Evolutionary conservation across 2,329 filamentous ascomycete species (phyloP), one percentile per base, ranked within the genome.

Genomic region (Penicillium olsonii): DNA sequence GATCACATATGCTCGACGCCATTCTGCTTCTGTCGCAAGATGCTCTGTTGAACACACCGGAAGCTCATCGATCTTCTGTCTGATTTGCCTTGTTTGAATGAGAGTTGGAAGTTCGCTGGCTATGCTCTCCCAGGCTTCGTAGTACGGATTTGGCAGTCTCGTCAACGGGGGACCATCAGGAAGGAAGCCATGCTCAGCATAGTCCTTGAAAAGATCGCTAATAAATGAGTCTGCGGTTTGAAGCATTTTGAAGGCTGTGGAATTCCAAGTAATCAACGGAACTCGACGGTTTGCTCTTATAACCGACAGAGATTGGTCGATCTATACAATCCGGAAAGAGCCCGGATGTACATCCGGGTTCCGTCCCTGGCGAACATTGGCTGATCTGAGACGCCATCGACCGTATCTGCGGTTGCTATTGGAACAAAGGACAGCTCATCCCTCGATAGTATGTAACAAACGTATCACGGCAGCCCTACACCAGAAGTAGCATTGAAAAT

Each of bases 121-220:
- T 48, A 95, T 78, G 34, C 84, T 81, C 72, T 96, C 92, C 92
- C 92, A 97, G 57, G 90, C 90, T 68, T 86, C 84, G 73, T 96
- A 97, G 77, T 96, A 96, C 8, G 85, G 79, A 63, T 94, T 86
- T 14, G 88, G 84, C 14, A 96, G 83, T 41, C 81, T 78, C 52
- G 85, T 83, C 56, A 96, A 77, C 45, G 92, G 92, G 48, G 87
- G 75, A 53, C 85, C 81, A 54, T 87, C 79, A 3, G 92, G 90
- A 47, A 97, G 81, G 74, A 97, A 97, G 63, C 92, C 92, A 72
- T 90, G 85, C 52, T 58, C 55, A 69, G 85, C 85, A 74, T 90
- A 92, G 65, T 90, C 82, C 68, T 84, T 79, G 53, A 90, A 78
- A 42, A 74, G 54, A 34, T 91, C 83, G 68, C 83, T 79, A 53